A percentile compares a stretch with the other conserved stretches of the same genome.
These are phyloP conservation scores for Phoma sp. DNA, from an alignment of 2,329 filamentous ascomycete genomes.

Conservation along the genomic window DNA sequence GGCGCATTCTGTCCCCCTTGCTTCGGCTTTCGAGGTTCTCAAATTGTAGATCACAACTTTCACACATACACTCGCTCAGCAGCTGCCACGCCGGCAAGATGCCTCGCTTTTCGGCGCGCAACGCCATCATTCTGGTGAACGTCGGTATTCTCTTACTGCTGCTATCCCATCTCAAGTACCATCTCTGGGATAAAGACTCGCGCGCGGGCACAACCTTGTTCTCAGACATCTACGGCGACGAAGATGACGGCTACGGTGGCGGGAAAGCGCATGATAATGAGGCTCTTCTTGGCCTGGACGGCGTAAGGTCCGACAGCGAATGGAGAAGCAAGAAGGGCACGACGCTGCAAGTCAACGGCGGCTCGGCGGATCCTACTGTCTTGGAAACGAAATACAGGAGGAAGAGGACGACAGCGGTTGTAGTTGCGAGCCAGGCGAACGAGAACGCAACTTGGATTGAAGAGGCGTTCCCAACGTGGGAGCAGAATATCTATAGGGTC, in stretches of 20 bases:
- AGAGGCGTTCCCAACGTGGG: constrained; percentile 47
- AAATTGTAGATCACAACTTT: background rate
- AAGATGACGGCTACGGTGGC: constrained; percentile 6
- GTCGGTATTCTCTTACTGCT: constrained; percentile 34
- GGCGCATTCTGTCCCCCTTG: constrained; percentile 1
- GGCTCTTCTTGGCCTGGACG: constrained; percentile 4
- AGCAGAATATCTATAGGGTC: constrained; percentile 52
- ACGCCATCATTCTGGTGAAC: constrained; percentile 29
- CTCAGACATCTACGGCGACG: background rate
- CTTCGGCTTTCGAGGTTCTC: background rate
- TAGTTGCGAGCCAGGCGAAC: constrained; percentile 47
- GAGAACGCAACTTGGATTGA: constrained; percentile 52
- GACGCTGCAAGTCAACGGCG: constrained; percentile 21
- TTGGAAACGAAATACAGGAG: background rate
- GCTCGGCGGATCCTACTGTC: background rate
- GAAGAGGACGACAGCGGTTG: constrained; percentile 38
- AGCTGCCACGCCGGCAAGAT: constrained; percentile 22
- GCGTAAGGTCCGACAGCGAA: constrained; percentile 4
- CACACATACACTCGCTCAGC: constrained; percentile 1
- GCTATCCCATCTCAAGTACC: constrained; percentile 39
- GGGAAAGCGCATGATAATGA: constrained; percentile 1
- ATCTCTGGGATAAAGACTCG: constrained; percentile 30
- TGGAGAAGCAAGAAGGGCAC: constrained; percentile 14
- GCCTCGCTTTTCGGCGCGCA: constrained; percentile 41
- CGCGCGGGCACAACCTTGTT: constrained; percentile 2